Evolutionary conservation across 257 asterid species (phyloP).

Genomic region (Fraxinus pennsylvanica): DNA sequence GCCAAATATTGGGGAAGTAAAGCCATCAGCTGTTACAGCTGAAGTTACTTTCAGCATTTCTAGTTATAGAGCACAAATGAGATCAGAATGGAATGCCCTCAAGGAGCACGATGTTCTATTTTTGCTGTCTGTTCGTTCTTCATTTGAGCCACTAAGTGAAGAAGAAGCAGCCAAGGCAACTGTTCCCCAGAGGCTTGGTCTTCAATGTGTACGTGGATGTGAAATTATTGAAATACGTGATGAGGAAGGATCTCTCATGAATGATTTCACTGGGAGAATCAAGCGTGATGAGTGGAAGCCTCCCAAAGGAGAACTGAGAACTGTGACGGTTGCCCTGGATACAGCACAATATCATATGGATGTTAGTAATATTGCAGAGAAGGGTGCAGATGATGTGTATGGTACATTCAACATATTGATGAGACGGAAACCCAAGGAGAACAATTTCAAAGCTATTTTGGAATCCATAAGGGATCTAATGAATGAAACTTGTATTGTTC

Average conservation of each 20-base stretch:
- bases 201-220: slow-evolving; percentile 96
- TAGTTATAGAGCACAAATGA: slow-evolving; percentile 90
- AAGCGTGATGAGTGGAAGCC: slow-evolving; percentile 99
- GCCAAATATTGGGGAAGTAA: slow-evolving; percentile 97
- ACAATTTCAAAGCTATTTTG: slow-evolving; percentile 95
- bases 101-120: slow-evolving; percentile 98
- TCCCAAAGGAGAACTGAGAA: slow-evolving; percentile 96
- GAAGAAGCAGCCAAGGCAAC: slow-evolving; percentile 86
- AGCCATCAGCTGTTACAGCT: slow-evolving; percentile 92
- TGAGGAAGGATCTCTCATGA: slow-evolving; percentile 97
- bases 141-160: slow-evolving; percentile 87
- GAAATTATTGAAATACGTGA: slow-evolving; percentile 93
- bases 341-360: slow-evolving; percentile 99
- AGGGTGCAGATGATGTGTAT: slow-evolving; percentile 86
- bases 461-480: slow-evolving; percentile 97
- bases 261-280: slow-evolving; percentile 94
- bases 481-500: slow-evolving; percentile 99
- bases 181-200: slow-evolving; percentile 93
- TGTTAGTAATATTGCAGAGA: slow-evolving; percentile 90
- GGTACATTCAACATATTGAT: slow-evolving; percentile 84
- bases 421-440: slow-evolving; percentile 99
- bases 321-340: slow-evolving; percentile 88
- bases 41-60: slow-evolving; percentile 86
- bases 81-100: slow-evolving; percentile 96
- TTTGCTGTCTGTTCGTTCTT: slow-evolving; percentile 79